Percentiles rank a stretch among this genome's conserved stretches.
Conservation (phyloP, 2,329 filamentous ascomycete species). For the Magnaporthiopsis rhizophila region DNA sequence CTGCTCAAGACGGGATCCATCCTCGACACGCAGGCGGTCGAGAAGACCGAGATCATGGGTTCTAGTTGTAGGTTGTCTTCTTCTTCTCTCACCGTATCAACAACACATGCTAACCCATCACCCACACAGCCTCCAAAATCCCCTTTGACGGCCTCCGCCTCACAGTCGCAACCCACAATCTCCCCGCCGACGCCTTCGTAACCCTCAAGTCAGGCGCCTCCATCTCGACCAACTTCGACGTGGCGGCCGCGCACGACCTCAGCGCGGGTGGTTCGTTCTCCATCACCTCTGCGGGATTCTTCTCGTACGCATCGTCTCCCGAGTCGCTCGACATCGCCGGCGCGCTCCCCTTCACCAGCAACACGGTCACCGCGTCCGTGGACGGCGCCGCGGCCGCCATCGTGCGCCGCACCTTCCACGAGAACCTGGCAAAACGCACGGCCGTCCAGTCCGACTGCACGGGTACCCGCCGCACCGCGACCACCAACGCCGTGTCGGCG, state of each 20-base stretch:
- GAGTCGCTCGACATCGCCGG: slow-evolving; percentile 45
- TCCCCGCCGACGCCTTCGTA: slow-evolving; percentile 42
- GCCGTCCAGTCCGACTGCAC: slow-evolving; percentile 46
- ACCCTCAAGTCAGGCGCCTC: slow-evolving; percentile 39
- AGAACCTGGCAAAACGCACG: slow-evolving; percentile 39
- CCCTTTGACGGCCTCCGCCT: slow-evolving; percentile 47
- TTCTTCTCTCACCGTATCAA: no score
- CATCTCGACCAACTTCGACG: slow-evolving; percentile 44
- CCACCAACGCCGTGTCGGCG: slow-evolving; percentile 43
- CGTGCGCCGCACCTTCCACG: slow-evolving; percentile 35
- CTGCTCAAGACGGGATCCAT: slow-evolving; percentile 46
- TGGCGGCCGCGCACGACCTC: slow-evolving; percentile 47
- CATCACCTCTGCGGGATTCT: slow-evolving; percentile 45
- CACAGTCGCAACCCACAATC: slow-evolving; percentile 33
- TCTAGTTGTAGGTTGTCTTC: slow-evolving; percentile 22
- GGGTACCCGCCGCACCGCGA: slow-evolving; percentile 33
- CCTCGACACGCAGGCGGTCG: slow-evolving; percentile 41
- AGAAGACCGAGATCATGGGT: slow-evolving; percentile 44
- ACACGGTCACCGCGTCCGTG: slow-evolving; percentile 47
- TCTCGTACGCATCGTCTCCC: slow-evolving; percentile 46
- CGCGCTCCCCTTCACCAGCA: slow-evolving; percentile 49
- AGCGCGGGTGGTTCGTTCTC: slow-evolving; percentile 44
- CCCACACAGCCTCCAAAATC: slow-evolving; percentile 28
- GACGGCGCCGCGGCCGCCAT: slow-evolving; percentile 46
- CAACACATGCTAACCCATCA: background rate